Conservation (phyloP, 495 filamentous ascomycete genomes). For the Rusavskia elegans region DNA sequence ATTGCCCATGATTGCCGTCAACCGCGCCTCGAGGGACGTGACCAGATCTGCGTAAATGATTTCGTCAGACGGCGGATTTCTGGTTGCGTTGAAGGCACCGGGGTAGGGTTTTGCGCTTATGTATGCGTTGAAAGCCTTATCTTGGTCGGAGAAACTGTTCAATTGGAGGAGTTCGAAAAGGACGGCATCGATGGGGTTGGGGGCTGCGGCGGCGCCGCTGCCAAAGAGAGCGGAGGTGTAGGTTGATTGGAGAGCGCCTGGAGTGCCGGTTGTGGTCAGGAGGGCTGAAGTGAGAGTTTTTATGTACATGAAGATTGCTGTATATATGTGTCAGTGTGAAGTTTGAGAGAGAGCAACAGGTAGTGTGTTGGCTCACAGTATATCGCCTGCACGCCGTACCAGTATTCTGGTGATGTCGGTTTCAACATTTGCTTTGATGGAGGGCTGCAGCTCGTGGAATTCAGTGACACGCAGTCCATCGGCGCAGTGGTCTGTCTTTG, state of each 20-base stretch:
- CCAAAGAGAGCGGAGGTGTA: not conserved
- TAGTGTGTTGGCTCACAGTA: not conserved
- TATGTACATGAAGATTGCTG: not conserved
- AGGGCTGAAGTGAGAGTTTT: not conserved
- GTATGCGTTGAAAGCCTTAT: not conserved
- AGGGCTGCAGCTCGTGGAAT: not conserved
- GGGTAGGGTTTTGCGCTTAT: not conserved
- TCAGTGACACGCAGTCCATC: not conserved
- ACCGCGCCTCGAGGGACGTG: not conserved
- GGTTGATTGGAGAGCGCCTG: not conserved
- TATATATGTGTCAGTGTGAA: not conserved
- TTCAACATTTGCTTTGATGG: not conserved
- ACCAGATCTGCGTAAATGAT: not conserved
- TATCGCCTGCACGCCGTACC: not conserved
- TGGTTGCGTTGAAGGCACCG: not conserved
- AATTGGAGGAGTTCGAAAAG: not conserved
- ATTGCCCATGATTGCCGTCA: not conserved
- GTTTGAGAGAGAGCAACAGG: not conserved
- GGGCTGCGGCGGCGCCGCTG: not conserved
- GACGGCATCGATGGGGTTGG: not conserved
- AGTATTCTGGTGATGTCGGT: not conserved
- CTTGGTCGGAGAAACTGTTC: not conserved
- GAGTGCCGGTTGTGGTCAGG: not conserved
- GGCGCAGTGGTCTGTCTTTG: not conserved
- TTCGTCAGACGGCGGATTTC: not conserved